These are phyloP conservation scores for Baorangia bicolor DNA, from an alignment of 768 basidiomycete genomes.

Conservation along the genomic window DNA sequence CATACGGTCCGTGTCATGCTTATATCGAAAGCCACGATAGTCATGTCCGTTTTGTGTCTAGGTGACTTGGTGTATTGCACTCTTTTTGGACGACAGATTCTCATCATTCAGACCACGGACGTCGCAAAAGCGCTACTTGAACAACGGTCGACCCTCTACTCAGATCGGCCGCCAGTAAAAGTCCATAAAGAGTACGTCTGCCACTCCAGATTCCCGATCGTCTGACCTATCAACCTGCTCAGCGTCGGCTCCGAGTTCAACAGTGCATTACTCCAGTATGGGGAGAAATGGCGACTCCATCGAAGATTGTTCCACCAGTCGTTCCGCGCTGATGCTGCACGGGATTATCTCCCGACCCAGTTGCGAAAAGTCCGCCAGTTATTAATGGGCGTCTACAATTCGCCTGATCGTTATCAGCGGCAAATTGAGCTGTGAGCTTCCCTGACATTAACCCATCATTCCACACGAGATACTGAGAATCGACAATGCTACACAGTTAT, in stretches of 20 bases:
- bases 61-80: conserved; percentile 33
- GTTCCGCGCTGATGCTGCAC: conserved; percentile 28
- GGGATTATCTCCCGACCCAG: conserved; percentile 26
- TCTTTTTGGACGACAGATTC: conserved; percentile 33
- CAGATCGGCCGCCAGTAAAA: conserved; percentile 37
- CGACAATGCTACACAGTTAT: conserved; percentile 21
- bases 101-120: conserved; percentile 34
- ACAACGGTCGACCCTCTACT: conserved; percentile 37
- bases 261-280: conserved; percentile 30
- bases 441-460: not conserved
- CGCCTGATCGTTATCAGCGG: conserved; percentile 27
- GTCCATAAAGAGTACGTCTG: conserved; percentile 24
- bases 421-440: conserved; percentile 32
- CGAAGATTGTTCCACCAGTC: conserved; percentile 34
- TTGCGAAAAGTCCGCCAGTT: conserved; percentile 30
- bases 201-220: not conserved
- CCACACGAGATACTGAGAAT: conserved; percentile 1
- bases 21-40: not conserved
- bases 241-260: conserved; percentile 34
- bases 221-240: conserved; percentile 1
- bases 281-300: conserved; percentile 32
- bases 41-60: conserved; percentile 10
- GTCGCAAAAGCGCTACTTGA: conserved; percentile 37
- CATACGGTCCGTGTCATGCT: conserved; percentile 20
- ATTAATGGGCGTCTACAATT: conserved; percentile 19